Conservation (phyloP, 1,139 yeast species). For the Suhomyces kunorum region DNA sequence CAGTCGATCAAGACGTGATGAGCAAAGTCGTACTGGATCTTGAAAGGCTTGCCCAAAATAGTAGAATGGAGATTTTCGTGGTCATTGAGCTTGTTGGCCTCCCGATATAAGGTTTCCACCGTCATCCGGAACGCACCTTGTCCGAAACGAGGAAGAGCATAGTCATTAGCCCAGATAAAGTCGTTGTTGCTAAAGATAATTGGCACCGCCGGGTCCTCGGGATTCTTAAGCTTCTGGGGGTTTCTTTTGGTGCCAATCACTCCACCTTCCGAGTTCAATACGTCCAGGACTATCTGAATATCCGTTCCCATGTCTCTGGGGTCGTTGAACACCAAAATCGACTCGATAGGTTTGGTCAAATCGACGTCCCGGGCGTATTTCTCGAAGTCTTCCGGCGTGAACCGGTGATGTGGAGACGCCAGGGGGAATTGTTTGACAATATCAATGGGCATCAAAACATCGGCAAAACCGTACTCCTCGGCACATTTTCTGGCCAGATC, state of each 20-base stretch:
- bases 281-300: slow-evolving; percentile 72
- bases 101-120: slow-evolving; percentile 63
- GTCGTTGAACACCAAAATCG: slow-evolving; percentile 84
- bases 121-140: slow-evolving; percentile 84
- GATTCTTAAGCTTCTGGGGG: slow-evolving; percentile 14
- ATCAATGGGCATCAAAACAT: slow-evolving; percentile 78
- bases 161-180: slow-evolving; percentile 88
- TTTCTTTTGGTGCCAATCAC: slow-evolving; percentile 60
- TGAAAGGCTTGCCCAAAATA: slow-evolving; percentile 83
- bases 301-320: slow-evolving; percentile 91
- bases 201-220: slow-evolving; percentile 63
- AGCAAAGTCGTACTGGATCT: slow-evolving; percentile 81
- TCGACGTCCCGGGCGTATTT: slow-evolving; percentile 43
- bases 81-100: slow-evolving; percentile 50
- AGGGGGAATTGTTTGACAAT: slow-evolving; percentile 56
- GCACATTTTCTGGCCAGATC: slow-evolving; percentile 76
- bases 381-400: slow-evolving; percentile 47
- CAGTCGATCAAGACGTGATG: slow-evolving; percentile 68
- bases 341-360: slow-evolving; percentile 58
- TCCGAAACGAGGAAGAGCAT: slow-evolving; percentile 78
- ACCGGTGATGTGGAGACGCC: slow-evolving; percentile 74
- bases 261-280: slow-evolving; percentile 67
- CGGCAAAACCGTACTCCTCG: slow-evolving; percentile 71
- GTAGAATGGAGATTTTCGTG: slow-evolving; percentile 49
- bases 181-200: slow-evolving; percentile 87